These are phyloP conservation scores for Helichrysum umbraculigerum DNA, from an alignment of 129 eudicot species.

Conservation along the genomic window DNA sequence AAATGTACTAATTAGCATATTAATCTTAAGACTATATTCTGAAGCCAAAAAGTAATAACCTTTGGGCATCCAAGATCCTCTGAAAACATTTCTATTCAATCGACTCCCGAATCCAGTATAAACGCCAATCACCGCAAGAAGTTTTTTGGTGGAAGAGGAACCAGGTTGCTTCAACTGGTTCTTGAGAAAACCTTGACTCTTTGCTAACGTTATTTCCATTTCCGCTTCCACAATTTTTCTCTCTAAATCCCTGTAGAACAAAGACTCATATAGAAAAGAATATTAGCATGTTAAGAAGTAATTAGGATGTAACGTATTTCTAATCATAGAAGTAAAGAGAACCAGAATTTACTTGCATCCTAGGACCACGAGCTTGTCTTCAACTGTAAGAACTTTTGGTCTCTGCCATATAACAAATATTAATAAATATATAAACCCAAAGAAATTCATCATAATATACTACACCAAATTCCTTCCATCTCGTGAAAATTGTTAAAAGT, in stretches of 20 bases:
- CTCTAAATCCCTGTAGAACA: conserved; percentile 66
- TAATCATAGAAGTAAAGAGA: conserved; percentile 12
- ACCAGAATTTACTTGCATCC: conserved; percentile 61
- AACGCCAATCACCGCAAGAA: conserved; percentile 95
- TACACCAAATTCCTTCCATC: conserved; percentile 4
- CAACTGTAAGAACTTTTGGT: conserved; percentile 14
- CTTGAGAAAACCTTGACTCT: conserved; percentile 88
- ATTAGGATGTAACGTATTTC: neutral
- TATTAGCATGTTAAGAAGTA: neutral
- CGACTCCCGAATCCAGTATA: conserved; percentile 95
- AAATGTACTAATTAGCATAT: neutral
- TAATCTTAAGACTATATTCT: neutral
- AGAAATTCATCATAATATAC: conserved; percentile 6
- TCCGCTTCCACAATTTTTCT: conserved; percentile 91
- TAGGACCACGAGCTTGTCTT: conserved; percentile 48
- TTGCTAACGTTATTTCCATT: conserved; percentile 88
- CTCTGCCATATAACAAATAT: conserved; percentile 57
- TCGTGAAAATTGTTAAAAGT: neutral
- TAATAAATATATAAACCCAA: no score
- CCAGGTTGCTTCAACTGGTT: conserved; percentile 51
- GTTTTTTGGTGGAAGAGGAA: conserved; percentile 45
- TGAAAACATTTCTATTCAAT: conserved; percentile 61
- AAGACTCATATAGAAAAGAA: neutral
- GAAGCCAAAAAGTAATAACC: neutral
- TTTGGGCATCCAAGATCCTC: conserved; percentile 81